phyloP scores from a whole-genome alignment of 371 early-diverging fungal genomes.

The Mortierella sp. region DNA sequence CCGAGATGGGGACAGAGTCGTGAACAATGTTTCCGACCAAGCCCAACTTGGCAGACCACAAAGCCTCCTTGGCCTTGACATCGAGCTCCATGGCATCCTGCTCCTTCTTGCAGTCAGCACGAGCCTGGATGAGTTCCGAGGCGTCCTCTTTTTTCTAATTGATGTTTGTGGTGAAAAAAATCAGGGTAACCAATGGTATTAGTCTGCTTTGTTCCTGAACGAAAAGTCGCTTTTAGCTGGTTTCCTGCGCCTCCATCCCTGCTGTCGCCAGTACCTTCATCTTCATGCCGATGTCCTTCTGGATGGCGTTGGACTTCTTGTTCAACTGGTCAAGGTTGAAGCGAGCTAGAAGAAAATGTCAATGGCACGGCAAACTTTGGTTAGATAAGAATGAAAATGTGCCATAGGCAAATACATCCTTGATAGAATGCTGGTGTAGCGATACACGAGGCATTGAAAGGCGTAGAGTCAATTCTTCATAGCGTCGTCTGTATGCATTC shows the following conservation, averaged over 20 bases:
- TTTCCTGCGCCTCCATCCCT: neutral
- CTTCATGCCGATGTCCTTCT: slow-evolving; percentile 92
- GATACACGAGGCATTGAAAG: neutral
- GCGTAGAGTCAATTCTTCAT: neutral
- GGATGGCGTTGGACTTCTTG: slow-evolving; percentile 91
- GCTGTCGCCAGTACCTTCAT: slow-evolving; percentile 74
- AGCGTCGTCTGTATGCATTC: neutral
- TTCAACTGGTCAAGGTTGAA: slow-evolving; percentile 92
- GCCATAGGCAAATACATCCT: slow-evolving; percentile 19
- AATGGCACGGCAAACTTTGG: neutral
- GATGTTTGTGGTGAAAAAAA: neutral
- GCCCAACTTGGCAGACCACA: slow-evolving; percentile 78
- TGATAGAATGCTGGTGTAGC: neutral
- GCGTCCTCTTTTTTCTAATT: slow-evolving; percentile 89
- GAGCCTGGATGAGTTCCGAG: slow-evolving; percentile 78
- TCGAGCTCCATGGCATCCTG: slow-evolving; percentile 77
- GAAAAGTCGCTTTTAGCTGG: too few relatives aligned
- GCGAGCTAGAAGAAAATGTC: slow-evolving; percentile 63
- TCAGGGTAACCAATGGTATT: slow-evolving; percentile 1
- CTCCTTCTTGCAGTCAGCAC: slow-evolving; percentile 78
- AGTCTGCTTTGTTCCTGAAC: slow-evolving; percentile 37
- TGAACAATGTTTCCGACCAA: slow-evolving; percentile 98
- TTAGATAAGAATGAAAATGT: neutral
- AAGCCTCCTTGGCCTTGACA: slow-evolving; percentile 81
- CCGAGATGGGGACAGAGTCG: slow-evolving; percentile 89